Evolutionary conservation across 768 basidiomycete genomes (phyloP), one percentile per base, ranked within the genome.

Genomic region (Collybiopsis luxurians): DNA sequence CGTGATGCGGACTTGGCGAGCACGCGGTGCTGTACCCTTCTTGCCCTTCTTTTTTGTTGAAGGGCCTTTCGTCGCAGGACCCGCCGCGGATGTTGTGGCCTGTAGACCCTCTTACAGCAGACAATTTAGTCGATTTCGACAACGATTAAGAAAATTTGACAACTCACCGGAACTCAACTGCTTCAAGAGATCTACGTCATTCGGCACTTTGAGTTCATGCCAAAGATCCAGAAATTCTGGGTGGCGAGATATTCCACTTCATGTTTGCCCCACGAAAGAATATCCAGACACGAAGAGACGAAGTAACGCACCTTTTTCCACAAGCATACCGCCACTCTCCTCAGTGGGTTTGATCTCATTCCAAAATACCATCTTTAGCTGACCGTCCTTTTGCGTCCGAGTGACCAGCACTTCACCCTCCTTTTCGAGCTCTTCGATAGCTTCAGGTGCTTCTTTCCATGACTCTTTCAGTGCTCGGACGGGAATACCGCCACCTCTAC

Each of bases 401-500:
- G 90, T 95, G n/a, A 93, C 89, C 39, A 94, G 79, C 1, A 94
- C 90, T 55, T 93, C 89, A 0, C 92, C 92, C 63, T 91, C 89
- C 65, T 89, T 83, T 68, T 93, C 92, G n/a, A 95, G 77, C 69
- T 95, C 91, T 66, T 94, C 91, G 43, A 95, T 86, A 0, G 89
- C 90, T 43, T 79, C 73, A 1, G 88, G 87, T 0, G 93, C 90
- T 61, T 91, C 90, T 63, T 91, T 89, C 92, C 94, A 97, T 13
- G 90, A 88, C 67, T 96, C 93, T 65, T 95, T 93, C 40, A 97
- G 74, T 1, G 85, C 79, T 19, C 91, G 84, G 28, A 96, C 87
- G 13, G 91, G 83, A 28, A 96, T 84, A 2, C 93, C 93, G 2
- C 91, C 89, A 11, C 92, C 92, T 62, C 87, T 87, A 27, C 86